A percentile compares a stretch with the other conserved stretches of the same genome.
Evolutionary conservation across 2,329 filamentous ascomycete species (phyloP).

Genomic region (Pezicula radicicola): DNA sequence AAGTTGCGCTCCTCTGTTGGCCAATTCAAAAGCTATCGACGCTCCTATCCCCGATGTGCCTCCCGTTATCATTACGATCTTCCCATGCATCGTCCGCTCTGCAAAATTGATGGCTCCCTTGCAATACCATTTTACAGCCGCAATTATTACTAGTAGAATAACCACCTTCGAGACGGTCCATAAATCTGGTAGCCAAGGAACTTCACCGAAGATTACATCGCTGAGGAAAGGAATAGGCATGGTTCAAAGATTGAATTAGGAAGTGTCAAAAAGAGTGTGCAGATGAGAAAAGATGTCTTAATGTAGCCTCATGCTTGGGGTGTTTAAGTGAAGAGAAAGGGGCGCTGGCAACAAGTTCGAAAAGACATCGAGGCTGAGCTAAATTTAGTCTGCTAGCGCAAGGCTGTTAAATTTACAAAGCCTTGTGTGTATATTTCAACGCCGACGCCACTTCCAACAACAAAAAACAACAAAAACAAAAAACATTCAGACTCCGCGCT

Average conservation of each 20-base stretch:
- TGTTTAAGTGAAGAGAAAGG: neutral
- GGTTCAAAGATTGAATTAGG: neutral
- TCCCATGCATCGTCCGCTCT: slow-evolving; percentile 86
- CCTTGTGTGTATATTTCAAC: neutral
- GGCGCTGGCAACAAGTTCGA: neutral
- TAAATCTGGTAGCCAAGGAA: slow-evolving; percentile 18
- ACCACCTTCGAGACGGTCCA: slow-evolving; percentile 51
- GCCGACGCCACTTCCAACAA: neutral
- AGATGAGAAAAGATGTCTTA: neutral
- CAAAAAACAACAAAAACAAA: neutral
- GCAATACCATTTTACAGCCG: slow-evolving; percentile 70
- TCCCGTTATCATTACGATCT: slow-evolving; percentile 89
- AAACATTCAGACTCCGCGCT: neutral
- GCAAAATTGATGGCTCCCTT: slow-evolving; percentile 70
- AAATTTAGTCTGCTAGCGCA: neutral
- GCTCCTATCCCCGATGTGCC: slow-evolving; percentile 93
- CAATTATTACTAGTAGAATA: slow-evolving; percentile 47
- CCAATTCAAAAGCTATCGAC: slow-evolving; percentile 69
- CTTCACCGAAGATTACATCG: slow-evolving; percentile 17
- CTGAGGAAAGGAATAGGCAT: slow-evolving; percentile 28
- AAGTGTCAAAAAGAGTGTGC: neutral
- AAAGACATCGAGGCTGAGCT: neutral
- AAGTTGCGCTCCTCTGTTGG: slow-evolving; percentile 81
- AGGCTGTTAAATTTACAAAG: neutral
- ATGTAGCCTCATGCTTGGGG: neutral